Conservation (phyloP, 805 yeast species). For the Torulaspora microellipsoides region DNA sequence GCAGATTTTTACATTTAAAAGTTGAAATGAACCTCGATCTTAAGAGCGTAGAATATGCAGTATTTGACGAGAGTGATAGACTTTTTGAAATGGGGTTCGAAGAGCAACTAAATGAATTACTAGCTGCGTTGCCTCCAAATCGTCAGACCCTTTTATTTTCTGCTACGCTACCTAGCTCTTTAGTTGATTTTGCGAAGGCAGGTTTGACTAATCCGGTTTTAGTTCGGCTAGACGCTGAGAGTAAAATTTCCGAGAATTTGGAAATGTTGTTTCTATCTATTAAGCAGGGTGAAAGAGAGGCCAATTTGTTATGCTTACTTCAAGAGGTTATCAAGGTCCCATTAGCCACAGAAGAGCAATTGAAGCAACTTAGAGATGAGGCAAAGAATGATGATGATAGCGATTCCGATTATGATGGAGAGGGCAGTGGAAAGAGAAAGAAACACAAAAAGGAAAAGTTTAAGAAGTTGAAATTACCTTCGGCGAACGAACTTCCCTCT, state of each 20-base stretch:
- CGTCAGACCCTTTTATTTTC: conserved; percentile 89
- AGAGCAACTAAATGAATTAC: conserved; percentile 84
- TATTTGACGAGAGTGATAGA: conserved; percentile 96
- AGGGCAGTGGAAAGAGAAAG: conserved; percentile 22
- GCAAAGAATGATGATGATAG: conserved; percentile 48
- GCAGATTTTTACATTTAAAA: conserved; percentile 91
- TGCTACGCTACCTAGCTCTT: conserved; percentile 87
- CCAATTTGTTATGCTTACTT: conserved; percentile 68
- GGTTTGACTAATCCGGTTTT: conserved; percentile 90
- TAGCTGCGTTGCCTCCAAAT: conserved; percentile 73
- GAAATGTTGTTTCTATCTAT: conserved; percentile 84
- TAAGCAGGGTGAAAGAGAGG: conserved; percentile 84
- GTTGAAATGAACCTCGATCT: conserved; percentile 91
- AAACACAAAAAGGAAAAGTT: conserved; percentile 38
- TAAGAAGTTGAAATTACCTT: conserved; percentile 58
- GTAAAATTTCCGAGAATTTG: conserved; percentile 82
- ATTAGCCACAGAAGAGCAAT: conserved; percentile 65
- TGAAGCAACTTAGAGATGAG: conserved; percentile 46
- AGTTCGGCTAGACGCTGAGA: conserved; percentile 88
- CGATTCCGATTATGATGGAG: conserved; percentile 42
- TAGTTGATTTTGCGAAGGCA: conserved; percentile 96
- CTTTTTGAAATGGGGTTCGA: conserved; percentile 95
- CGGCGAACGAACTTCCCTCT: conserved; percentile 81
- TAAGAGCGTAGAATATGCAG: conserved; percentile 79
- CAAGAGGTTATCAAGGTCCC: conserved; percentile 86